Evolutionary conservation across 371 early-diverging fungal species (phyloP).

Genomic region (Syncephalastrum sp.): DNA sequence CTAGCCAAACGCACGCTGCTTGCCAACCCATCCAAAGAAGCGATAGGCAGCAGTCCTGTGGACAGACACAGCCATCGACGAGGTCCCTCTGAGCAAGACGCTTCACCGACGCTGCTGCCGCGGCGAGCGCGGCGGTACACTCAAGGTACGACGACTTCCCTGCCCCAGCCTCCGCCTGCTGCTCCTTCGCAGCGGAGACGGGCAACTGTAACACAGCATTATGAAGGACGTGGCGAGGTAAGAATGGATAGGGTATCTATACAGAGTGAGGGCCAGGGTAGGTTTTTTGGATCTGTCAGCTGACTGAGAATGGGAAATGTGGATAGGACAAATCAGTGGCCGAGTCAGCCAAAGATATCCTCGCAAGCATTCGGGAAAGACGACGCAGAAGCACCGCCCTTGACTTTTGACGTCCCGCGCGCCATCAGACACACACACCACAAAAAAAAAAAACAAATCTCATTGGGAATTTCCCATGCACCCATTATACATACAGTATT

Average conservation of each 20-base stretch:
- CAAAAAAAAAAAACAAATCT: no score
- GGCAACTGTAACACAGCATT: not conserved
- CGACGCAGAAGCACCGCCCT: constrained; percentile 10
- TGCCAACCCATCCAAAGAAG: no score
- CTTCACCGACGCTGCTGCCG: no score
- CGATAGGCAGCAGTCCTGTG: no score
- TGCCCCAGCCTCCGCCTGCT: not conserved
- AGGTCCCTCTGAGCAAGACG: no score
- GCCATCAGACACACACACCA: no score
- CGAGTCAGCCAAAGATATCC: constrained; percentile 17
- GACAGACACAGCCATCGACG: no score
- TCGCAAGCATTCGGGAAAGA: constrained; percentile 16
- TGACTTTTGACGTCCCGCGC: not conserved
- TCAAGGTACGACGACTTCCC: not conserved
- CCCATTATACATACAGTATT: no score
- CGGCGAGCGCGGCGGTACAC: no score
- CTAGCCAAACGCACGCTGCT: no score
- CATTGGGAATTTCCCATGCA: no score
- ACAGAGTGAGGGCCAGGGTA: no score
- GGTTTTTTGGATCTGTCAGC: not conserved
- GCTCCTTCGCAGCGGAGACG: not conserved
- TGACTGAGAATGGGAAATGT: not conserved
- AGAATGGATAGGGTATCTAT: not conserved
- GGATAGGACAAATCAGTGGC: constrained; percentile 12
- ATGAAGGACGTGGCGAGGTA: constrained; percentile 4